phyloP scores from a whole-genome alignment of 1,284 basidiomycete genomes.

The Entoloma clypeatum region DNA sequence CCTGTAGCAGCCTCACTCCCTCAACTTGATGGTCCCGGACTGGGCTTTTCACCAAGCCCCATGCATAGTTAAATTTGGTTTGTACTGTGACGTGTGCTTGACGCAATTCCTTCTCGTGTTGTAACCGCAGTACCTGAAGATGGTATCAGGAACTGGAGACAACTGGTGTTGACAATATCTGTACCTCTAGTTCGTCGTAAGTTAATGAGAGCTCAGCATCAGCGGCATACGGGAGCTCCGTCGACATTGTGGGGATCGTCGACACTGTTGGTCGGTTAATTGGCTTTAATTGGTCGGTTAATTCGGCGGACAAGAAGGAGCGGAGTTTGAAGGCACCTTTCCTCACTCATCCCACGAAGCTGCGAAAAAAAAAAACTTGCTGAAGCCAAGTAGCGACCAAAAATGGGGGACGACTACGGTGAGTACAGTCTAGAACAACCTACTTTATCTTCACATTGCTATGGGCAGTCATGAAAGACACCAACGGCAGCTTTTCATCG shows the following conservation, averaged over 20 bases:
- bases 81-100: conserved; percentile 90
- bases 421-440: conserved; percentile 27
- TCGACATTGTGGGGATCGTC: conserved; percentile 45
- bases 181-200: conserved; percentile 87
- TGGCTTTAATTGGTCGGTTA: background rate
- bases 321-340: conserved; percentile 19
- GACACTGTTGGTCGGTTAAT: background rate
- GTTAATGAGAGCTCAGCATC: conserved; percentile 88
- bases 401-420: conserved; percentile 42
- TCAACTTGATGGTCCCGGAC: conserved; percentile 81
- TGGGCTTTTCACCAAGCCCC: conserved; percentile 92
- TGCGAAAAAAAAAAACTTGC: conserved; percentile 15
- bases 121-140: conserved; percentile 71
- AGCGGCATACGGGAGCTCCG: conserved; percentile 93
- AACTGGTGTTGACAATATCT: too few relatives aligned
- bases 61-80: conserved; percentile 98
- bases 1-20: conserved; percentile 90
- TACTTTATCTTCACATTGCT: conserved; percentile 19
- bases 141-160: conserved; percentile 4
- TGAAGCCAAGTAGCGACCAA: conserved; percentile 15
- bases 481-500: conserved; percentile 9
- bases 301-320: conserved; percentile 9
- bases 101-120: conserved; percentile 85
- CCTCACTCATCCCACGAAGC: conserved; percentile 23
- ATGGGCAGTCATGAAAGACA: conserved; percentile 16